Percentiles rank a stretch among this genome's conserved stretches.
Conservation (phyloP, 2,329 filamentous ascomycete species). For the Colletotrichum limetticola region DNA sequence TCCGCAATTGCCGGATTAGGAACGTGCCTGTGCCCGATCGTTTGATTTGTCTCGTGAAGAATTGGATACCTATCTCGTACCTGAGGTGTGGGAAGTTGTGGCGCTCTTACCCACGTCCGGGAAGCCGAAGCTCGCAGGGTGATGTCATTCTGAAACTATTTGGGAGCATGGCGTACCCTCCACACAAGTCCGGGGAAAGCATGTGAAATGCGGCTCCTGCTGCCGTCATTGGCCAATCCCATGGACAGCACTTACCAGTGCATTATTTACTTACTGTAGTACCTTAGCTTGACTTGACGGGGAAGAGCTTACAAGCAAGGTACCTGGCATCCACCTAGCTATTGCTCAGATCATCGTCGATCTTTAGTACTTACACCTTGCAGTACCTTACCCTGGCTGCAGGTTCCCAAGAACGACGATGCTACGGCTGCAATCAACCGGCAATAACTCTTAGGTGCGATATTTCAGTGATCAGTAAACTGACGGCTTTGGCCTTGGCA, state of each 20-base stretch:
- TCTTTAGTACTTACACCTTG: not conserved
- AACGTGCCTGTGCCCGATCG: not conserved
- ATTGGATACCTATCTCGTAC: not conserved
- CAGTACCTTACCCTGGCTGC: not conserved
- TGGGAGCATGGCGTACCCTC: slow-evolving; percentile 14
- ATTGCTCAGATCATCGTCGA: not conserved
- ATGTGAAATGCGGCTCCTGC: slow-evolving; percentile 22
- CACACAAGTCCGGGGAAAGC: slow-evolving; percentile 29
- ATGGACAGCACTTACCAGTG: not conserved
- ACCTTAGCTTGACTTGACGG: not conserved
- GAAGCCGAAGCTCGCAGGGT: slow-evolving; percentile 27
- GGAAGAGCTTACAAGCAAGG: not conserved
- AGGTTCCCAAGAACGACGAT: not conserved
- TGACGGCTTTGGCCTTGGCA: not conserved
- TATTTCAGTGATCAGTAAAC: not conserved
- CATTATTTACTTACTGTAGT: not conserved
- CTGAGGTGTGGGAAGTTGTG: not conserved
- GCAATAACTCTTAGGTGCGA: not conserved
- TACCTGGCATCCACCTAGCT: not conserved
- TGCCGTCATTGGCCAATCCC: slow-evolving; percentile 26
- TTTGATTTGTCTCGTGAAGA: not conserved
- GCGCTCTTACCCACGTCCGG: slow-evolving; percentile 2
- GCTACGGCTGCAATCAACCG: not conserved
- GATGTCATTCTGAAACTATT: slow-evolving; percentile 36
- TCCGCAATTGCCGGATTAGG: not conserved